phyloP scores from a whole-genome alignment of 805 yeast species.

The Yarrowia osloensis region DNA sequence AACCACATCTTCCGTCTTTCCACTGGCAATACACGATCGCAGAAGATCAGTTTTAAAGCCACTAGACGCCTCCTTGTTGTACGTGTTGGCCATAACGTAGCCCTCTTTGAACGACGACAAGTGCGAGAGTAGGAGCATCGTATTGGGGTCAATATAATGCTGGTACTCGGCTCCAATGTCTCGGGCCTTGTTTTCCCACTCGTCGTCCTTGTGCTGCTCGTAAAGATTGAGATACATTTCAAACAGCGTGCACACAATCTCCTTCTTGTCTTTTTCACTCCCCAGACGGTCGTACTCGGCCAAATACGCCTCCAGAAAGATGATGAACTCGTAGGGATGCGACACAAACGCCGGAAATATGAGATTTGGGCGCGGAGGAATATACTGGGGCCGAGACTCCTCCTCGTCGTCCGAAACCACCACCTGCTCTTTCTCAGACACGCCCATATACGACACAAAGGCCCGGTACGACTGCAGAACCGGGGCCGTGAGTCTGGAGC shows the following conservation, averaged over 20 bases:
- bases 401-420: constrained; percentile 30
- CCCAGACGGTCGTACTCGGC: constrained; percentile 76
- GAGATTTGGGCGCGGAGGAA: constrained; percentile 87
- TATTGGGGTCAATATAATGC: constrained; percentile 55
- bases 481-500: constrained; percentile 35
- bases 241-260: constrained; percentile 72
- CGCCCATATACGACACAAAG: constrained; percentile 55
- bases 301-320: constrained; percentile 87
- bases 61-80: constrained; percentile 34
- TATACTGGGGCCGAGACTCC: constrained; percentile 60
- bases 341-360: constrained; percentile 85
- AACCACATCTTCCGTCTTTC: constrained; percentile 59
- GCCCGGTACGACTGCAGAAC: constrained; percentile 59
- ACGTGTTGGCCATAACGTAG: constrained; percentile 37
- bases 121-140: constrained; percentile 59
- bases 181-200: constrained; percentile 71
- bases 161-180: constrained; percentile 52
- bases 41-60: constrained; percentile 64
- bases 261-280: constrained; percentile 64
- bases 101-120: constrained; percentile 45
- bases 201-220: constrained; percentile 43
- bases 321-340: constrained; percentile 85
- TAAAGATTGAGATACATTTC: constrained; percentile 76
- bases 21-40: constrained; percentile 60
- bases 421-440: constrained; percentile 33